Evolutionary conservation across 345 rosid genomes (phyloP), one percentile per base, ranked within the genome.

Genomic region (Melaleuca alternifolia): DNA sequence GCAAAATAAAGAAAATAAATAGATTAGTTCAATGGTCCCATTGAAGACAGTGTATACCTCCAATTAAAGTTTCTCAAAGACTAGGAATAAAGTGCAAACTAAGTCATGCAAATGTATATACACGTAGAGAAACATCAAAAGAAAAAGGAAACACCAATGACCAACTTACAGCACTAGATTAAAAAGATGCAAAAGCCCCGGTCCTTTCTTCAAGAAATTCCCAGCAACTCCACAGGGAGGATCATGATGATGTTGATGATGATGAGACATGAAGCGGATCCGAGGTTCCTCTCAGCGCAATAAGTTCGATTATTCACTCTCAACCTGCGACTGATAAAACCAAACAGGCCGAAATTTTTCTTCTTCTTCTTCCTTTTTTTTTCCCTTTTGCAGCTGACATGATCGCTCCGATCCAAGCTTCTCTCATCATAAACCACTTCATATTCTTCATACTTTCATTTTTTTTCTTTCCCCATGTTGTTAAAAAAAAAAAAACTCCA

Each of bases 241-340:
- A 71, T 71, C n/a, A 61, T 53, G 79, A 65, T 85, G 53, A 37
- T n/a, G 79, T 33, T 26, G 85, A 81, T 59, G 85, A 83, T 82
- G 87, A 50, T 87, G 93, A 92, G 96, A 93, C 91, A 92, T 90
- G 93, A 95, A 93, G 89, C 89, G 96, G 99, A 94, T 96, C 99
- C 94, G 99, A 95, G 96, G 97, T 93, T 94, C 95, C 93, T 94
- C 94, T 92, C 97, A 92, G 94, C 92, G 94, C 94, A 91, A 94
- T 87, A 84, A 53, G 86, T 51, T 9, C 10, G 81, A 71, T 20
- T 37, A 9, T 18, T 71, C 81, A 33, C 51, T 77, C 79, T 89
- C 92, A 90, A 87, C 93, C 96, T 87, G 89, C 85, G 85, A 37
- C 51, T 28, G 84, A 88, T 61, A 59, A 88, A 83, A 90, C 91